Evolutionary conservation across 371 early-diverging fungal species (phyloP).

Genomic region (Gilbertella persicaria): DNA sequence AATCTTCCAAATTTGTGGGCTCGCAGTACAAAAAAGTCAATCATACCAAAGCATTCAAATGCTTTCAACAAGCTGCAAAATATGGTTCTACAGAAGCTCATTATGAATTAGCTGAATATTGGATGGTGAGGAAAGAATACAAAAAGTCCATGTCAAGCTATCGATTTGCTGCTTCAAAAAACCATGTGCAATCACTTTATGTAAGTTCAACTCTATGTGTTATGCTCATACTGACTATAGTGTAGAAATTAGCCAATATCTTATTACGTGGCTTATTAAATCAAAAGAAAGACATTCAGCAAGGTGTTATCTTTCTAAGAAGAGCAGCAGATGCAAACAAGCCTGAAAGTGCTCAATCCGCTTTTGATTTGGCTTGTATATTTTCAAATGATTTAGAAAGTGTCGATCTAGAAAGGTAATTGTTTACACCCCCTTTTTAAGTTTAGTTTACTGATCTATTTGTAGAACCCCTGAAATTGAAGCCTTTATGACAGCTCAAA

Average conservation of each 20-base stretch:
- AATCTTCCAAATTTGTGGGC: constrained; percentile 36
- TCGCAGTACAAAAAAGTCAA: constrained; percentile 22
- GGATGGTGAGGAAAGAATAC: constrained; percentile 62
- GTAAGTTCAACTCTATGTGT: constrained; percentile 51
- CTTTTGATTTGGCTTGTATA: constrained; percentile 42
- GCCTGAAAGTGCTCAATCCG: constrained; percentile 33
- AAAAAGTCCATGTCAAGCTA: constrained; percentile 74
- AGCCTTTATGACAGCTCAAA: constrained; percentile 4
- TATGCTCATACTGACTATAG: background rate
- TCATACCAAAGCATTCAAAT: constrained; percentile 39
- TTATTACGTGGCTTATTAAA: constrained; percentile 28
- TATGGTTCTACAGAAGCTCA: constrained; percentile 34
- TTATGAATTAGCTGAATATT: constrained; percentile 38
- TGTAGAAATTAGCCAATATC: constrained; percentile 43
- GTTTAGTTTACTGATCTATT: background rate
- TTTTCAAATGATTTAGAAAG: constrained; percentile 35
- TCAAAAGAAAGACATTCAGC: constrained; percentile 28
- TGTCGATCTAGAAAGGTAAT: constrained; percentile 29
- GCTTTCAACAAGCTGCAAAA: constrained; percentile 45
- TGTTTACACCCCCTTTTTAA: background rate
- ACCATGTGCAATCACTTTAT: constrained; percentile 71
- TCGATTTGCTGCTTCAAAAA: constrained; percentile 71
- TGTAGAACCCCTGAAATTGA: background rate
- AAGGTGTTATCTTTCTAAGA: constrained; percentile 32
- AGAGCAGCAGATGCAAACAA: constrained; percentile 36